A percentile compares a stretch with the other conserved stretches of the same genome.
These are phyloP conservation scores for Dictyostelium citrinum DNA, from an alignment of 78 protist genomes.

Conservation along the genomic window DNA sequence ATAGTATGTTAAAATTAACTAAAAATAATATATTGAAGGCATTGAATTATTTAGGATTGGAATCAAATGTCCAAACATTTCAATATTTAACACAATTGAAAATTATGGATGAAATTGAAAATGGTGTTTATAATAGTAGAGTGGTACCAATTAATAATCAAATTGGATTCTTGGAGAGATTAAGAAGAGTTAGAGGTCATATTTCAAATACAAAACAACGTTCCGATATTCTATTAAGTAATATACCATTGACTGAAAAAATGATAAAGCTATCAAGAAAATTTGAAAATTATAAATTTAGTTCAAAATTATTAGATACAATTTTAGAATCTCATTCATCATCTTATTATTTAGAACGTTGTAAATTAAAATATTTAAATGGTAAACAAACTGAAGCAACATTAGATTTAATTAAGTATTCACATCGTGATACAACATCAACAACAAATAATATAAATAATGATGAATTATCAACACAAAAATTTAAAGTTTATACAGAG, in stretches of 20 bases:
- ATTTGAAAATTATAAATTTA: slow-evolving; percentile 11
- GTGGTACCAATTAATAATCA: slow-evolving; percentile 15
- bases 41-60: slow-evolving; percentile 23
- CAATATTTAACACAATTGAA: slow-evolving; percentile 62
- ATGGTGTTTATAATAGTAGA: slow-evolving; percentile 12
- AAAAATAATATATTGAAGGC: slow-evolving; percentile 4
- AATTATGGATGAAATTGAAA: slow-evolving; percentile 62
- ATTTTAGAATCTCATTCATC: slow-evolving; percentile 48
- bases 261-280: slow-evolving; percentile 44
- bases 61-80: slow-evolving; percentile 57
- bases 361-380: slow-evolving; percentile 29
- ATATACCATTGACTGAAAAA: slow-evolving; percentile 56
- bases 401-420: slow-evolving; percentile 1
- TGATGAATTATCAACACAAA: background rate
- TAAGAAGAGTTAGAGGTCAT: slow-evolving; percentile 40
- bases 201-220: slow-evolving; percentile 5
- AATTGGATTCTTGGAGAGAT: slow-evolving; percentile 54
- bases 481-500: slow-evolving; percentile 3
- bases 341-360: background rate
- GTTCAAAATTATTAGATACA: slow-evolving; percentile 15
- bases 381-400: slow-evolving; percentile 16
- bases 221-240: background rate
- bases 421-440: background rate
- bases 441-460: background rate
- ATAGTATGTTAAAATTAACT: background rate